A percentile compares a stretch with the other conserved stretches of the same genome.
Evolutionary conservation across 352 stramenopile species (phyloP).

Genomic region (Globisporangium camurandrum): DNA sequence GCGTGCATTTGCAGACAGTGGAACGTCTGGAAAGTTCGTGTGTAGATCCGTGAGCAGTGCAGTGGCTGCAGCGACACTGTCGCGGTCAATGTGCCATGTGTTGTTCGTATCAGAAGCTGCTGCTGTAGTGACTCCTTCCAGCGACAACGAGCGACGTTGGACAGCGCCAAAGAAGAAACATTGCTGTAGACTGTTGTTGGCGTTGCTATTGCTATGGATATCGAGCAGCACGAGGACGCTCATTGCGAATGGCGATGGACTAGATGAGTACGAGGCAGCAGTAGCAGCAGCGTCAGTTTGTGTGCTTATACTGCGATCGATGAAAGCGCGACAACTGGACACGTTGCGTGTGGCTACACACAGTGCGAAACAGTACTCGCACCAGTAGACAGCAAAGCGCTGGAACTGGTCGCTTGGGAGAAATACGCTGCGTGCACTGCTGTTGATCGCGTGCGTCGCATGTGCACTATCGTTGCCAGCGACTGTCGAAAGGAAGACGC

Average conservation of each 20-base stretch:
- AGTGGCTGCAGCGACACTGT: too few relatives aligned
- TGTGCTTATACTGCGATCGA: background rate
- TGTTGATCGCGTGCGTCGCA: background rate
- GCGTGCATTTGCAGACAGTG: conserved; percentile 28
- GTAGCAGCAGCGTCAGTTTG: background rate
- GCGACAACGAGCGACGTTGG: background rate
- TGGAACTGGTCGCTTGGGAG: conserved; percentile 21
- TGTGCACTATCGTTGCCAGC: background rate
- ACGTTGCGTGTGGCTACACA: too few relatives aligned
- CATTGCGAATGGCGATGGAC: conserved; percentile 45
- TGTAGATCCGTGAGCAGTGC: conserved; percentile 37
- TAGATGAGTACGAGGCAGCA: conserved; percentile 4
- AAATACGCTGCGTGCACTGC: conserved; percentile 16
- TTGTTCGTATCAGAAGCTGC: conserved; percentile 18
- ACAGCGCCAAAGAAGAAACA: conserved; percentile 46
- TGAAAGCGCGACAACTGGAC: background rate
- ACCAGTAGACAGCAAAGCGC: conserved; percentile 39
- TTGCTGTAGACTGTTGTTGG: conserved; percentile 26
- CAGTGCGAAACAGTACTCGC: background rate
- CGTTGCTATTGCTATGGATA: too few relatives aligned
- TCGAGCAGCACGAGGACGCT: conserved; percentile 42
- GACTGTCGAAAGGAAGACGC: conserved; percentile 3
- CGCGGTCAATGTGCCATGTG: too few relatives aligned
- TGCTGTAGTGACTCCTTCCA: background rate
- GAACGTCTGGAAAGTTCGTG: conserved; percentile 32